phyloP scores from a whole-genome alignment of 1,284 basidiomycete genomes.

The Trichosporon sp. region DNA sequence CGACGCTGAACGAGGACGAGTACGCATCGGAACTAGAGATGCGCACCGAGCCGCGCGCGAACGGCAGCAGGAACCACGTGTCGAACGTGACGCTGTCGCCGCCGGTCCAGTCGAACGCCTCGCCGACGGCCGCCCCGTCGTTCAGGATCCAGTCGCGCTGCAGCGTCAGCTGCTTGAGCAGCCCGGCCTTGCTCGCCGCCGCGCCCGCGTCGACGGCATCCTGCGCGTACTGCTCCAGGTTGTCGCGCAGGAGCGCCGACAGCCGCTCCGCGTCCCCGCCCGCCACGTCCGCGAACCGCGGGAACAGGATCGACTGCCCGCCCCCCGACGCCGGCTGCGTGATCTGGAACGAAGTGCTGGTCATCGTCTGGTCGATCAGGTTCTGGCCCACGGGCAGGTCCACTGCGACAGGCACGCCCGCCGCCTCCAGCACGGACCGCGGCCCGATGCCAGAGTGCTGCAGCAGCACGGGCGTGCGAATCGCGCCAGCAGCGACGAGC shows the following conservation, averaged over 20 bases:
- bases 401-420: constrained; percentile 37
- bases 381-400: constrained; percentile 48
- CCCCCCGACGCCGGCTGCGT: constrained; percentile 15
- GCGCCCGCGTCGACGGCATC: constrained; percentile 39
- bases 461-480: constrained; percentile 50
- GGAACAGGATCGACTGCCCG: constrained; percentile 30
- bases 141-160: constrained; percentile 47
- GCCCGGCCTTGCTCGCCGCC: constrained; percentile 27
- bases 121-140: constrained; percentile 33
- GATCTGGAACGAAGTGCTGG: constrained; percentile 30
- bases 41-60: constrained; percentile 42
- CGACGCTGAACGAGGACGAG: constrained; percentile 25
- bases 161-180: constrained; percentile 34
- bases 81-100: constrained; percentile 30
- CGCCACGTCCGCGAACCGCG: constrained; percentile 38
- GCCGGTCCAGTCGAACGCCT: constrained; percentile 40
- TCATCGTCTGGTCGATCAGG: constrained; percentile 50
- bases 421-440: constrained; percentile 31
- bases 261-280: constrained; percentile 23
- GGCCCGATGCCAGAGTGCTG: constrained; percentile 52
- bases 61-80: constrained; percentile 46
- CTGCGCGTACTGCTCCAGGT: constrained; percentile 40
- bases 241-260: constrained; percentile 26
- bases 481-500: constrained; percentile 50
- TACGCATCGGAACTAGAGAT: constrained; percentile 39